Evolutionary conservation across 257 asterid species (phyloP).

Genomic region (Pogostemon cablin): DNA sequence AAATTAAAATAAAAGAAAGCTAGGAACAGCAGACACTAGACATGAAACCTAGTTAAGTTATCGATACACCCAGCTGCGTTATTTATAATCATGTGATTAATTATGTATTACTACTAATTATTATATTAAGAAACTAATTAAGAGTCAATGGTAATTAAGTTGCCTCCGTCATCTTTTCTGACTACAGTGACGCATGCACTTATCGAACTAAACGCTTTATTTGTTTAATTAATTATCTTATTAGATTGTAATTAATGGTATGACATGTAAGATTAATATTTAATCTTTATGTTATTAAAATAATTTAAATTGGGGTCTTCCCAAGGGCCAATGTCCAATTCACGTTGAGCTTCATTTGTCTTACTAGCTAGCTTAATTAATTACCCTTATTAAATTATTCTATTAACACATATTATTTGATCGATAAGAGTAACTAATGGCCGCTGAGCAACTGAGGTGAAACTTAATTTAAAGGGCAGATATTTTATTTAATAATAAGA

Average conservation of each 20-base stretch:
- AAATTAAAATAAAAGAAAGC: neutral
- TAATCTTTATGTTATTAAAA: neutral
- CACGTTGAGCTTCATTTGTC: conserved; percentile 33
- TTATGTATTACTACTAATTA: neutral
- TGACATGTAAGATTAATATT: neutral
- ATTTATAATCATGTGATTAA: neutral
- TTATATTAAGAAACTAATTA: neutral
- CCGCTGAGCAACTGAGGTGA: too few relatives aligned
- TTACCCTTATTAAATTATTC: neutral
- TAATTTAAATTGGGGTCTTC: neutral
- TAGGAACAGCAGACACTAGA: conserved; percentile 11
- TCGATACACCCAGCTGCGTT: neutral
- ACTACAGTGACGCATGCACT: conserved; percentile 16
- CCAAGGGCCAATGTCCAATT: conserved; percentile 25
- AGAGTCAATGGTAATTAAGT: conserved; percentile 1
- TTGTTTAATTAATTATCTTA: neutral
- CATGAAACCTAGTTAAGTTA: conserved; percentile 14
- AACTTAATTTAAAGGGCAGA: too few relatives aligned
- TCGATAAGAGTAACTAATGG: neutral
- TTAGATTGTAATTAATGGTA: neutral
- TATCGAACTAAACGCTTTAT: conserved; percentile 17
- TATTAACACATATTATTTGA: neutral
- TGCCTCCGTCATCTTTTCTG: conserved; percentile 29
- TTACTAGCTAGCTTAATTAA: neutral
- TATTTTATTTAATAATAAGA: too few relatives aligned